Evolutionary conservation across 345 rosid genomes (phyloP).

Genomic region (Angophora floribunda): DNA sequence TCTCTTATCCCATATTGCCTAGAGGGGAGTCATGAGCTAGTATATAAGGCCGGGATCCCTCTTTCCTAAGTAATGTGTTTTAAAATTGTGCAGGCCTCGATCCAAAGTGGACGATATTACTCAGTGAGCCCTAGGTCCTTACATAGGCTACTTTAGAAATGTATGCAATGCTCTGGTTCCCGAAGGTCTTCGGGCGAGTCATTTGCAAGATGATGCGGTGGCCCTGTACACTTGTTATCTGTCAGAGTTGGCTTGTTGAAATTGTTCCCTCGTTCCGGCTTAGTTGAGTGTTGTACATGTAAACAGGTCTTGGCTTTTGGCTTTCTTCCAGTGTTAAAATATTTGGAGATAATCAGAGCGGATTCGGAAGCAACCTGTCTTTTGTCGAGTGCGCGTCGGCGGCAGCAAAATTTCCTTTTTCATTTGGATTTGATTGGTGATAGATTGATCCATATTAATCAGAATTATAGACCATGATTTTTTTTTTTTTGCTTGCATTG

Average conservation of each 20-base stretch:
- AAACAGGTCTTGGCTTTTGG: background rate
- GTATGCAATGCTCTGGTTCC: conserved; percentile 66
- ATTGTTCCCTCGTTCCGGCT: background rate
- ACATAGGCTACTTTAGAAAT: conserved; percentile 54
- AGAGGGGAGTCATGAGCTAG: no score
- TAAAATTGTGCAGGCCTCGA: no score
- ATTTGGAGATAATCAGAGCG: background rate
- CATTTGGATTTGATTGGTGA: background rate
- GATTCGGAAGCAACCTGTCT: background rate
- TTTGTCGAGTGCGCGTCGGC: background rate
- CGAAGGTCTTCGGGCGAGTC: conserved; percentile 51
- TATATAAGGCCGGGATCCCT: no score
- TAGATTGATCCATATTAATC: background rate
- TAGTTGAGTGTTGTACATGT: background rate
- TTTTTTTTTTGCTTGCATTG: no score
- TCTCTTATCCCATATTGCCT: no score
- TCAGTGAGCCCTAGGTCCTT: no score
- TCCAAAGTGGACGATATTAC: no score
- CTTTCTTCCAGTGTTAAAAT: background rate
- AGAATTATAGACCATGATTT: no score
- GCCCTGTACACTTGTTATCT: conserved; percentile 68
- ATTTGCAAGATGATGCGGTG: conserved; percentile 93
- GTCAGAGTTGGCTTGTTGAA: conserved; percentile 43
- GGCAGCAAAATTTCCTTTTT: background rate
- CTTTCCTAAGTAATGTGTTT: no score